A percentile compares a stretch with the other conserved stretches of the same genome.
Conservation (phyloP, 495 filamentous ascomycete genomes). For the Neurospora tetraspora region DNA sequence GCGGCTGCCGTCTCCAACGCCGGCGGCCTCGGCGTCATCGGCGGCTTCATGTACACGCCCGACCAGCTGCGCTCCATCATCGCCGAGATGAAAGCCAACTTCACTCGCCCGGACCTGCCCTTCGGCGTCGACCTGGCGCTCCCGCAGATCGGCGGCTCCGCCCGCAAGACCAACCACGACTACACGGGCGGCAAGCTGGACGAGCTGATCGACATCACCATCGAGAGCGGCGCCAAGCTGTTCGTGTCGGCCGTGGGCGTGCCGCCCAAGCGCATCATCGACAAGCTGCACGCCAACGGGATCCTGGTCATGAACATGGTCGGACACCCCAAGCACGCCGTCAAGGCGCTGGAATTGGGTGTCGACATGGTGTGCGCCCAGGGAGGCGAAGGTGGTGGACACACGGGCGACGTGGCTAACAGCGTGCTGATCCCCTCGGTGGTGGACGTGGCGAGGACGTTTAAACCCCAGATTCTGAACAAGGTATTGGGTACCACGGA, state of each 20-base stretch:
- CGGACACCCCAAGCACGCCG: slow-evolving; percentile 78
- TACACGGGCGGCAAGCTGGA: slow-evolving; percentile 79
- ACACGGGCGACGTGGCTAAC: slow-evolving; percentile 68
- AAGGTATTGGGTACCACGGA: slow-evolving; percentile 14
- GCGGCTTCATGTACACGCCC: slow-evolving; percentile 79
- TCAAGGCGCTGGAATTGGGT: slow-evolving; percentile 69
- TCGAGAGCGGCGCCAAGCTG: slow-evolving; percentile 63
- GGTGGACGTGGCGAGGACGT: slow-evolving; percentile 58
- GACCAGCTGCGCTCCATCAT: slow-evolving; percentile 68
- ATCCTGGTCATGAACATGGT: slow-evolving; percentile 93
- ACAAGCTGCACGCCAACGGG: slow-evolving; percentile 60
- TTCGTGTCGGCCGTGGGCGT: slow-evolving; percentile 82
- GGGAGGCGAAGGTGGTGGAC: slow-evolving; percentile 70
- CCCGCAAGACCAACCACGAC: slow-evolving; percentile 83
- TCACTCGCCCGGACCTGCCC: slow-evolving; percentile 51
- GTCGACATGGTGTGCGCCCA: slow-evolving; percentile 81
- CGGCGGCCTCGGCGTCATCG: slow-evolving; percentile 76
- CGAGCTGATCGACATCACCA: slow-evolving; percentile 70
- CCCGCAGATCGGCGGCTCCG: slow-evolving; percentile 68
- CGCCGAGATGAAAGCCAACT: slow-evolving; percentile 65
- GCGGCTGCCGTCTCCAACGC: slow-evolving; percentile 83
- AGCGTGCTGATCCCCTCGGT: slow-evolving; percentile 65
- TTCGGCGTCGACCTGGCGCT: slow-evolving; percentile 86
- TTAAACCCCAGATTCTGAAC: slow-evolving; percentile 40
- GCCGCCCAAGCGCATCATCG: slow-evolving; percentile 57